phyloP scores from a whole-genome alignment of 2,329 filamentous ascomycete genomes.

The Colletotrichum sp. region DNA sequence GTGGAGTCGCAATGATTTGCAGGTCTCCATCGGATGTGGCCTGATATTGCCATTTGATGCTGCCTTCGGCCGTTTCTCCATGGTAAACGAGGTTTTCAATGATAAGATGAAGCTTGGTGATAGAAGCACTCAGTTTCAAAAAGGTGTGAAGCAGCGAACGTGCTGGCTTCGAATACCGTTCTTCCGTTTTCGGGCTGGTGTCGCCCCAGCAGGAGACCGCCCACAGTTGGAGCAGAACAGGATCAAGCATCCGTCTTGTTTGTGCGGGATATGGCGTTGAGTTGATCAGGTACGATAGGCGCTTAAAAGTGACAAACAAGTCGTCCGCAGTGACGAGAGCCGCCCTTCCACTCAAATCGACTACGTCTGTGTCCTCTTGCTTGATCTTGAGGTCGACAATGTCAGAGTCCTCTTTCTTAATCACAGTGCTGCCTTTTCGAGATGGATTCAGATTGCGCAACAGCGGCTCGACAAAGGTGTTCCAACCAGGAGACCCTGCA shows the following conservation, averaged over 20 bases:
- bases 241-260: slow-evolving; percentile 64
- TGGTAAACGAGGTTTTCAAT: slow-evolving; percentile 61
- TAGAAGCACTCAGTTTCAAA: slow-evolving; percentile 59
- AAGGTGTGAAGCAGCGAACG: slow-evolving; percentile 60
- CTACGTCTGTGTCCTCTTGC: slow-evolving; percentile 36
- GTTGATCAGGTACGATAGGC: slow-evolving; percentile 60
- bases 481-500: slow-evolving; percentile 65
- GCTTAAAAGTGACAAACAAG: slow-evolving; percentile 56
- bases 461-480: slow-evolving; percentile 64
- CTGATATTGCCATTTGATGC: slow-evolving; percentile 58
- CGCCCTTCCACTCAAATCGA: slow-evolving; percentile 49
- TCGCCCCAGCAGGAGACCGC: slow-evolving; percentile 58
- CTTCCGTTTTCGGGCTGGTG: slow-evolving; percentile 34
- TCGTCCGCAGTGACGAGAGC: slow-evolving; percentile 52
- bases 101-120: slow-evolving; percentile 53
- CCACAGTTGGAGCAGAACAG: slow-evolving; percentile 69
- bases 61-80: slow-evolving; percentile 44
- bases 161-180: slow-evolving; percentile 50
- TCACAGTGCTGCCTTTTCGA: slow-evolving; percentile 26
- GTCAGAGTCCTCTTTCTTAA: slow-evolving; percentile 23
- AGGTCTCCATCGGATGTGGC: slow-evolving; percentile 51
- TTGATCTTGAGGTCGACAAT: slow-evolving; percentile 22
- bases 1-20: slow-evolving; percentile 46
- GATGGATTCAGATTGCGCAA: slow-evolving; percentile 56
- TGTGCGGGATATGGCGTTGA: slow-evolving; percentile 73